Evolutionary conservation across 495 filamentous ascomycete genomes (phyloP), one percentile per base, ranked within the genome.

Genomic region (Neurospora sp.): DNA sequence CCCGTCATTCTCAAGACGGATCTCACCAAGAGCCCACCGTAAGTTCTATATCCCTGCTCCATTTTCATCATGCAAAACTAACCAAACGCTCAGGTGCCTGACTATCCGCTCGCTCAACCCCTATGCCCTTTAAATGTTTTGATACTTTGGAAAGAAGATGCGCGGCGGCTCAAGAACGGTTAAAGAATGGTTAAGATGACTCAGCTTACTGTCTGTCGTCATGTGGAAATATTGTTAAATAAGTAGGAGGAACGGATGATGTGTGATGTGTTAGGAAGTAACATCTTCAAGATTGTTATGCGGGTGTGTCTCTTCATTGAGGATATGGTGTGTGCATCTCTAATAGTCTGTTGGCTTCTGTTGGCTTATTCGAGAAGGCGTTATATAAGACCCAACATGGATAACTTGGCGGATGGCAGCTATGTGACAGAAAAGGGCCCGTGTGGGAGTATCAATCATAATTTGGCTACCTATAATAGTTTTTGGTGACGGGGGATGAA

Each of bases 1-100:
- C 96, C 96, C 3, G 92, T 99, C 72, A 97, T 98, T 77, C 83
- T 99, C 70, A 99, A 98, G 90, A 99, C 96, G 41, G 96, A 99
- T 83, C 87, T 99, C 77, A 93, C 87, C 85, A 99, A 98, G 91
- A 98, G 96, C 82, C 96, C 96, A 83, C 96, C 96, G 93, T 98
- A 91, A 85, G 95, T 92, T 76, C 31, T 73, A 48, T 16, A 18
- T 72, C 20, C 35, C 69, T 69, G 61, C 40, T 37, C 44, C 74
- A 3, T 41, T 68, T 39, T 14, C 38, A 2, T 7, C 18, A 35
- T 53, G 37, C 71, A 20, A 72, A 69, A 81, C 89, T 84, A 84
- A 86, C 27, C 73, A 71, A 71, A 72, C 40, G 53, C 75, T 16
- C 74, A 98, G 95, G 70, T 99, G 96, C 87, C 85, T 99, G 79